Percentiles rank a stretch among this genome's conserved stretches.
These are phyloP conservation scores for Oryza glumipatula DNA, from an alignment of 176 grass and related monocot genomes.

Conservation along the genomic window DNA sequence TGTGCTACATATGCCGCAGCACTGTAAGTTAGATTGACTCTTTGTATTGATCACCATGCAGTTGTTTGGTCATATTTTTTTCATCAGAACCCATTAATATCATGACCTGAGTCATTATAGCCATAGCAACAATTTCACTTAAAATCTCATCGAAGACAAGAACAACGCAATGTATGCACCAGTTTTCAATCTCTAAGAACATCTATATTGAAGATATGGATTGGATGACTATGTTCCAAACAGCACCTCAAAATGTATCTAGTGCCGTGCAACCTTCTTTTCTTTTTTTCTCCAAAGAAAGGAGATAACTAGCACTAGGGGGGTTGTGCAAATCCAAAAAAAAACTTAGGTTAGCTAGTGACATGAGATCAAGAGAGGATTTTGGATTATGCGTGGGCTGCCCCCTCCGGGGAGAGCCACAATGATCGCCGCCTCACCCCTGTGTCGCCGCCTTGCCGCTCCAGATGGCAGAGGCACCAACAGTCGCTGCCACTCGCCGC, in stretches of 20 bases:
- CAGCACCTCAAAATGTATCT: no score
- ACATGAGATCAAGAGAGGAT: background rate
- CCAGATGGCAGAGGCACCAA: background rate
- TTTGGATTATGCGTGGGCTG: background rate
- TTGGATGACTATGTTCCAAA: no score
- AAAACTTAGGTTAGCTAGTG: background rate
- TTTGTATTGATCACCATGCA: background rate
- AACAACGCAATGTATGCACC: no score
- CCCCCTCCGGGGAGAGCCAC: background rate
- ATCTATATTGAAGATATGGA: no score
- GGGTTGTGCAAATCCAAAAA: no score
- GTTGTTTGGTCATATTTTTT: background rate
- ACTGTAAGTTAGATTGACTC: background rate
- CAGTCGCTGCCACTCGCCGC: background rate
- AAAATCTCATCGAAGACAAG: no score
- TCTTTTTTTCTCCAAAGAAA: no score
- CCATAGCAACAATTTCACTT: no score
- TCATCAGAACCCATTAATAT: no score
- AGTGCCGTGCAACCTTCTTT: no score
- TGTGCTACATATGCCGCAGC: background rate
- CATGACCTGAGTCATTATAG: no score
- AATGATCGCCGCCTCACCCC: conserved; percentile 15
- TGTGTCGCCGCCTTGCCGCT: background rate
- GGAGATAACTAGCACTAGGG: background rate
- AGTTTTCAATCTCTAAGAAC: no score